Evolutionary conservation across 2,329 filamentous ascomycete genomes (phyloP).

Genomic region (Metarhizium rileyi): DNA sequence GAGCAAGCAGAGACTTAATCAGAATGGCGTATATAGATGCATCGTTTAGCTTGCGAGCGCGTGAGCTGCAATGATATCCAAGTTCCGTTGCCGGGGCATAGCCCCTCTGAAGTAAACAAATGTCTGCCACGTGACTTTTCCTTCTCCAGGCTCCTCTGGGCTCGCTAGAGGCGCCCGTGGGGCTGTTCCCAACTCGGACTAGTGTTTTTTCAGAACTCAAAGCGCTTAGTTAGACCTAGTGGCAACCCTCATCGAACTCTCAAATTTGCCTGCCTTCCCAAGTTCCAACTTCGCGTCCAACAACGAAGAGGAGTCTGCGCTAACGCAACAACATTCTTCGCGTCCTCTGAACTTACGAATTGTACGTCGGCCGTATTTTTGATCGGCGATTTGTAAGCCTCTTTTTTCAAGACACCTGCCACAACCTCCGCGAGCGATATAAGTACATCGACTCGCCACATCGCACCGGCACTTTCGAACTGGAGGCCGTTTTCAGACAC

Average conservation of each 20-base stretch:
- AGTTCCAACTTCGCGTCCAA: background rate
- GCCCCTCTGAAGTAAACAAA: conserved; percentile 20
- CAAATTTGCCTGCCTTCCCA: background rate
- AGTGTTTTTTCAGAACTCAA: background rate
- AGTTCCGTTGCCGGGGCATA: conserved; percentile 18
- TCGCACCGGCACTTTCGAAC: background rate
- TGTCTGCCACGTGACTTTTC: conserved; percentile 13
- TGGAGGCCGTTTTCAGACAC: background rate
- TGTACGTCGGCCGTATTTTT: background rate
- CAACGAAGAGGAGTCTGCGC: background rate
- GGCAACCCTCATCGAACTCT: background rate
- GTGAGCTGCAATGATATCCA: conserved; percentile 6
- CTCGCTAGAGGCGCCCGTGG: background rate
- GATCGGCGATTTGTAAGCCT: background rate
- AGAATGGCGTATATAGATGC: conserved; percentile 15
- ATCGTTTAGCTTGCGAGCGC: background rate
- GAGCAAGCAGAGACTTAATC: conserved; percentile 14
- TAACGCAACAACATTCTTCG: background rate
- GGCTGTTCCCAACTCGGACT: background rate
- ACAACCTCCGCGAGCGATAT: background rate
- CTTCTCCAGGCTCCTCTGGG: background rate
- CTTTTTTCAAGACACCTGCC: background rate
- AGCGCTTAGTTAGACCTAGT: no score
- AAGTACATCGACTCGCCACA: background rate
- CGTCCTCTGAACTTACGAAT: background rate